Evolutionary conservation across 305 asterid species (phyloP).

Genomic region (Withania somnifera): DNA sequence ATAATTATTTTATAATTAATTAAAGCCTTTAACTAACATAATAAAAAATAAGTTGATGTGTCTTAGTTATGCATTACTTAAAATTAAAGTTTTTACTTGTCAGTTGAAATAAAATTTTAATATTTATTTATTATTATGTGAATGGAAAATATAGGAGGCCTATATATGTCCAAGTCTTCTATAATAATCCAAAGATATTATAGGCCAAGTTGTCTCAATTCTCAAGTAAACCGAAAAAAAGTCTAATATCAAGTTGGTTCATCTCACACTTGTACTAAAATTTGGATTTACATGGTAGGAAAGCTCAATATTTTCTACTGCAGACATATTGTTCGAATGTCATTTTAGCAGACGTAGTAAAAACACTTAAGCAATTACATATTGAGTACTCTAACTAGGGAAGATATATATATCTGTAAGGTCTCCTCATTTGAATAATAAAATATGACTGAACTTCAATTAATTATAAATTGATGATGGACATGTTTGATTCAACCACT

Average conservation of each 20-base stretch:
- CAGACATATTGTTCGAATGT: not conserved
- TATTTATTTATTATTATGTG: no score
- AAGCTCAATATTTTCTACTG: not conserved
- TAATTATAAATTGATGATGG: not conserved
- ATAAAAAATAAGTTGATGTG: no score
- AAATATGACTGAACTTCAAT: not conserved
- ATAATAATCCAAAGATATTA: not conserved
- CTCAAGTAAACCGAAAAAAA: not conserved
- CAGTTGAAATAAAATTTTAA: no score
- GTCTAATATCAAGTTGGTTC: not conserved
- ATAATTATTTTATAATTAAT: no score
- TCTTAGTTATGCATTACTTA: no score
- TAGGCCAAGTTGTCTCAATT: not conserved
- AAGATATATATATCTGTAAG: no score
- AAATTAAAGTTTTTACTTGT: no score
- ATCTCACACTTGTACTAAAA: not conserved
- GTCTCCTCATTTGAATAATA: no score
- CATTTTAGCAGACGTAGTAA: not conserved
- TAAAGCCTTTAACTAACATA: no score
- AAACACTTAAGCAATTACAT: not conserved
- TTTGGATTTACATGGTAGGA: not conserved
- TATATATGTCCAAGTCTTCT: not conserved
- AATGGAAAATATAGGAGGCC: not conserved
- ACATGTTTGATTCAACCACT: not conserved
- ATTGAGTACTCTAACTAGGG: not conserved